A percentile compares a stretch with the other conserved stretches of the same genome.
Conservation (phyloP, 805 yeast species). For the Saturnispora besseyi region DNA sequence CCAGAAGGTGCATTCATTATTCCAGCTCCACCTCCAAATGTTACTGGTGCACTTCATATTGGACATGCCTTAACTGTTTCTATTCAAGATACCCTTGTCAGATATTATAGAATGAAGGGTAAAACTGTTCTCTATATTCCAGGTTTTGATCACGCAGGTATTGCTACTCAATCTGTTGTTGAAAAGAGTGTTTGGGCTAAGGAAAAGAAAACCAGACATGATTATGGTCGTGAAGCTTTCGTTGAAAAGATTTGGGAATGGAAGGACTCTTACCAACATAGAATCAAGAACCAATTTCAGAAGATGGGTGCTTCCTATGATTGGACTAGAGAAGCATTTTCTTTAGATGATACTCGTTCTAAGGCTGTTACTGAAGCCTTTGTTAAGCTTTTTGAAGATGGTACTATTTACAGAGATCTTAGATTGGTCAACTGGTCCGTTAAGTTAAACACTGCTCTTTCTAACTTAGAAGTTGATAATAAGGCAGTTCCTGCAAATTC, state of each 20-base stretch:
- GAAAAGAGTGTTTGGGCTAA: conserved; percentile 91
- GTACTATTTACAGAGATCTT: conserved; percentile 86
- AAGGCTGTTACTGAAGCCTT: conserved; percentile 86
- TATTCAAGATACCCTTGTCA: conserved; percentile 85
- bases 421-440: conserved; percentile 96
- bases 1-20: conserved; percentile 82
- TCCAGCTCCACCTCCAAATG: conserved; percentile 99
- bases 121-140: conserved; percentile 88
- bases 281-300: conserved; percentile 76
- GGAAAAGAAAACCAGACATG: conserved; percentile 86
- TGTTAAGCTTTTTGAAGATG: conserved; percentile 86
- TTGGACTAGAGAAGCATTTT: conserved; percentile 92
- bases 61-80: conserved; percentile 97
- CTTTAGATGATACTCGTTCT: conserved; percentile 70
- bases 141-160: conserved; percentile 99
- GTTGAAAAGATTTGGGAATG: conserved; percentile 92
- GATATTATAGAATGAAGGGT: conserved; percentile 96
- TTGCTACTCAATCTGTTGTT: conserved; percentile 96
- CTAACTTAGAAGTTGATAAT: conserved; percentile 93
- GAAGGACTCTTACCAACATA: conserved; percentile 87
- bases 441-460: conserved; percentile 86
- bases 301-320: conserved; percentile 94
- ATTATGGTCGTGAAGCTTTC: conserved; percentile 87
- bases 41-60: conserved; percentile 96
- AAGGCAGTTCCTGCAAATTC: conserved; percentile 82